Evolutionary conservation across 1,284 basidiomycete species (phyloP), one percentile per base, ranked within the genome.

Genomic region (Prillingera fragicola): DNA sequence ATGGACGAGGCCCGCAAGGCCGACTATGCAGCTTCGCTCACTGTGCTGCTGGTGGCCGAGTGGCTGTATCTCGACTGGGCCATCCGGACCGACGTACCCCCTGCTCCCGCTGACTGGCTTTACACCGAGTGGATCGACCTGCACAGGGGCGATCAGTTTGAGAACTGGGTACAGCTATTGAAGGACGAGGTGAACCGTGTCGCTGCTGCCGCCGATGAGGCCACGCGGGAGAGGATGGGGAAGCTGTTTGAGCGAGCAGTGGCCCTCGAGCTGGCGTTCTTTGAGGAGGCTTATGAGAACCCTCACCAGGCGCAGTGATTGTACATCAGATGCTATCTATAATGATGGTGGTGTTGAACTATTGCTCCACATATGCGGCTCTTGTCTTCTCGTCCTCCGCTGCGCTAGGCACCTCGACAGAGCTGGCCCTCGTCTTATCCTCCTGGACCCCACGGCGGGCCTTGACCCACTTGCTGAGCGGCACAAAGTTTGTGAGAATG

Each of bases 51-150:
- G n/a, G 51, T 52, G 22, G 51, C 51, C 26, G 51, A 52, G 41
- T 52, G 51, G 51, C 40, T 52, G 17, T 52, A 52, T 41, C 46
- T 49, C 41, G 51, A 52, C 46, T 52, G 51, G 51, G 50, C 43
- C 19, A 48, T 37, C 14, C 27, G 27, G 25, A 0, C 8, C 18
- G 31, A 29, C 13, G 1, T 18, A 1, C 21, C 13, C 7, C 5
- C 33, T 4, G 26, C 22, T 6, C 51, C 51, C 2, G 9, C 17
- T 0, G 41, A 52, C 40, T 52, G 51, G 51, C 27, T 52, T 0
- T 25, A 46, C 33, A 23, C 38, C 29, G 51, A 49, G 31, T 52
- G 51, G 51, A 52, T 52, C 51, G 51, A 52, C n/a, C 43, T 52
- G 26, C 51, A 52, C 26, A 43, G 51, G 41, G 51, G 51, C 0